These are phyloP conservation scores for Pharus latifolius DNA, from an alignment of 176 grass and related monocot genomes.

Conservation along the genomic window DNA sequence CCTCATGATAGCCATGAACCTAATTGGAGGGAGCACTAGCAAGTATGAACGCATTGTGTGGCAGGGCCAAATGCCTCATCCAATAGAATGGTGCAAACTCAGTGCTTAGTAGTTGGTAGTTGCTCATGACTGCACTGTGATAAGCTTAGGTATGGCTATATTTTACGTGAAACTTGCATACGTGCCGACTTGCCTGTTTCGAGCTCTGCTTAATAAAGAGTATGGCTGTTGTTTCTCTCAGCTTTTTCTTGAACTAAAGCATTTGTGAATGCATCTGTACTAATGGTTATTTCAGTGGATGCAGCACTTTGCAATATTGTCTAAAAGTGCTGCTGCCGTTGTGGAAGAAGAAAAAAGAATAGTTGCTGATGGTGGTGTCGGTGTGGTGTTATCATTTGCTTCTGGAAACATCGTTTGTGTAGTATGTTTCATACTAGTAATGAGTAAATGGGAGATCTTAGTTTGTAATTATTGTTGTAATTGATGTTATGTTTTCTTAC, in stretches of 20 bases:
- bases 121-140: no score
- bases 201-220: no score
- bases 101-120: no score
- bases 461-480: no score
- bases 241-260: not conserved
- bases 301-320: constrained; percentile 1
- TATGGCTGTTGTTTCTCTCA: no score
- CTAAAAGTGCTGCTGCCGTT: not conserved
- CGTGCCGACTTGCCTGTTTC: no score
- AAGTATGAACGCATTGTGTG: no score
- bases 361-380: not conserved
- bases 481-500: no score
- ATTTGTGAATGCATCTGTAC: not conserved
- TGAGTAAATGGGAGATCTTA: no score
- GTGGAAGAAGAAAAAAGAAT: not conserved
- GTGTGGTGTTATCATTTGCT: not conserved
- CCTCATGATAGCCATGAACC: not conserved
- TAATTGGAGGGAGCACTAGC: not conserved
- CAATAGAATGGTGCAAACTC: not conserved
- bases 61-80: not conserved
- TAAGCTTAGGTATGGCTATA: no score
- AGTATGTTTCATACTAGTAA: no score
- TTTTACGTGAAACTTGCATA: no score
- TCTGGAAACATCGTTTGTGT: not conserved
- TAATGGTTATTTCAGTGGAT: not conserved